A percentile compares a stretch with the other conserved stretches of the same genome.
Evolutionary conservation across 2,329 filamentous ascomycete species (phyloP).

Genomic region (Coleophoma crateriformis): DNA sequence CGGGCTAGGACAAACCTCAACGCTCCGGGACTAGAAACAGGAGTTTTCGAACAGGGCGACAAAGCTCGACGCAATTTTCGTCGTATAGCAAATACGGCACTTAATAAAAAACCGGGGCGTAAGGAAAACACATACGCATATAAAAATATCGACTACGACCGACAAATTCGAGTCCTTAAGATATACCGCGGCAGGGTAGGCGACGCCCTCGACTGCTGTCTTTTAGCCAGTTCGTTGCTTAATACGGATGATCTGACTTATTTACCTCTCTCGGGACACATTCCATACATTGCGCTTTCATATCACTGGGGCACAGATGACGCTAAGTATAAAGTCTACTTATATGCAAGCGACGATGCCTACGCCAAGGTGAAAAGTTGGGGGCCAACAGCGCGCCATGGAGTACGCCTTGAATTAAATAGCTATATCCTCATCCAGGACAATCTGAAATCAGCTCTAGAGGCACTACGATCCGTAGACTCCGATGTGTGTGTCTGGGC

Average conservation of each 20-base stretch:
- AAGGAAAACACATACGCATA: background rate
- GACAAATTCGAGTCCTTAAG: background rate
- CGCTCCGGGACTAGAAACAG: background rate
- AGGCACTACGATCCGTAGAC: background rate
- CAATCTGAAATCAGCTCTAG: background rate
- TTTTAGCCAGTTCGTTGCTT: background rate
- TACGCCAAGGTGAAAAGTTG: background rate
- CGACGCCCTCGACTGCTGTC: background rate
- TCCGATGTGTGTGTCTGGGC: slow-evolving; percentile 9
- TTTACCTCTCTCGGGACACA: background rate
- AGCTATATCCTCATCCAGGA: background rate
- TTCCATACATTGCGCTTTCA: background rate
- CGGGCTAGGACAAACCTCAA: background rate
- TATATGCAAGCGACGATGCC: background rate
- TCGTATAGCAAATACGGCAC: background rate
- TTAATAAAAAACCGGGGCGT: background rate
- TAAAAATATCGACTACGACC: background rate
- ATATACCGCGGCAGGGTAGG: background rate
- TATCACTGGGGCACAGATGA: background rate
- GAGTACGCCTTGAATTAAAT: too few relatives aligned
- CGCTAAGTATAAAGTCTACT: background rate
- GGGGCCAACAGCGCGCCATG: background rate
- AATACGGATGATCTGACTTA: background rate
- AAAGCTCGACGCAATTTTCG: too few relatives aligned
- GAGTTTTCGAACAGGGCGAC: background rate